Percentiles rank a stretch among this genome's conserved stretches.
Conservation (phyloP, 768 basidiomycete species). For the Phanerochaete carnosa region DNA sequence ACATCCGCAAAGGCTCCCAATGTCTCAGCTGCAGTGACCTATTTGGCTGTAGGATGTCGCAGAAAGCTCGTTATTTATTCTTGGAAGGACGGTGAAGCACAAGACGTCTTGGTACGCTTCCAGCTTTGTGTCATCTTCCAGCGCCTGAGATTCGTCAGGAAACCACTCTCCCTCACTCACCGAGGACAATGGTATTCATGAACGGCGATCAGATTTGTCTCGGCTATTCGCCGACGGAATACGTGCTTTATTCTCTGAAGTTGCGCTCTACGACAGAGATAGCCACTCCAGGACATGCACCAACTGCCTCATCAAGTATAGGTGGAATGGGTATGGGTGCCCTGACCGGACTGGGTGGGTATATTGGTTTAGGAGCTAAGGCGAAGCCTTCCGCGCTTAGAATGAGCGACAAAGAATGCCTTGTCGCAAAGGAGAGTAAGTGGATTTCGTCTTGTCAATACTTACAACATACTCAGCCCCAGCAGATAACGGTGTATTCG, state of each 20-base stretch:
- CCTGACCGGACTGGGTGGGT: constrained; percentile 74
- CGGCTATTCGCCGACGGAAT: constrained; percentile 77
- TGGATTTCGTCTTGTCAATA: neutral
- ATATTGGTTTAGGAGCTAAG: constrained; percentile 79
- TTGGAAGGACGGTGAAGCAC: constrained; percentile 82
- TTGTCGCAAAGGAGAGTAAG: constrained; percentile 81
- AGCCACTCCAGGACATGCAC: constrained; percentile 32
- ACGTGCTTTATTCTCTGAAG: constrained; percentile 68
- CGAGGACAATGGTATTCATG: constrained; percentile 80
- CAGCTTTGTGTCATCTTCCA: neutral
- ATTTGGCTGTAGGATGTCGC: constrained; percentile 80
- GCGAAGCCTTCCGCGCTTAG: constrained; percentile 60
- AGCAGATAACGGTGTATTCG: constrained; percentile 64
- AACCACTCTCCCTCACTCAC: constrained; percentile 79
- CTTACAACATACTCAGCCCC: neutral
- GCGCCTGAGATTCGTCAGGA: constrained; percentile 52
- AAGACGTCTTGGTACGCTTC: constrained; percentile 58
- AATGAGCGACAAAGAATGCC: constrained; percentile 56
- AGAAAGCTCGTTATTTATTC: constrained; percentile 81
- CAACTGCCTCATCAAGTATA: constrained; percentile 38
- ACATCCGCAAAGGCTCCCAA: constrained; percentile 24
- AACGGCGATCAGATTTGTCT: constrained; percentile 60
- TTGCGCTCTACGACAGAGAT: constrained; percentile 58
- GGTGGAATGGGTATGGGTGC: constrained; percentile 63
- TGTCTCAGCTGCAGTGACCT: constrained; percentile 69